Conservation (phyloP, 176 grass and related monocot species). For the Metroxylon sagu region DNA sequence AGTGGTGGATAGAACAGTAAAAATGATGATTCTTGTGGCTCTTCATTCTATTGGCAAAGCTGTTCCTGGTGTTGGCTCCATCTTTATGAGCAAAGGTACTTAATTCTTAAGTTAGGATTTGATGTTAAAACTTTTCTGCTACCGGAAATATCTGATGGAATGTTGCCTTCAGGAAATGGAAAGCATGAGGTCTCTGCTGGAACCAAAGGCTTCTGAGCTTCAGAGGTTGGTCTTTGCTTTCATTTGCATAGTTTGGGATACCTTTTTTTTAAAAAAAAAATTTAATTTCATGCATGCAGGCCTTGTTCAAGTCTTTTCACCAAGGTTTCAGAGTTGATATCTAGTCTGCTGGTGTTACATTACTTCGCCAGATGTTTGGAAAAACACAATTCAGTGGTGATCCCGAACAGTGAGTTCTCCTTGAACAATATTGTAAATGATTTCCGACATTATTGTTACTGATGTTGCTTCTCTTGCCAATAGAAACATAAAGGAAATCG, state of each 20-base stretch:
- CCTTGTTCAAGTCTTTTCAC: constrained; percentile 77
- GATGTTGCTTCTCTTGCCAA: constrained; percentile 1
- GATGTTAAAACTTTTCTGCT: not conserved
- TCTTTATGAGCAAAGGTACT: constrained; percentile 56
- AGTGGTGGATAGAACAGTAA: constrained; percentile 29
- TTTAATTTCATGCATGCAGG: constrained; percentile 37
- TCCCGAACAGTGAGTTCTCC: constrained; percentile 64
- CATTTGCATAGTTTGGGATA: no score
- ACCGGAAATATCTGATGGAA: not conserved
- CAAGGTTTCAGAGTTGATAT: constrained; percentile 86
- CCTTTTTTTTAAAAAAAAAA: constrained; percentile 2
- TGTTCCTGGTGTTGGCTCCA: constrained; percentile 54
- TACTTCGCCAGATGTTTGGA: constrained; percentile 72
- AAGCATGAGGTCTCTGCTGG: constrained; percentile 81
- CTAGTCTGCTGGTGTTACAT: constrained; percentile 82
- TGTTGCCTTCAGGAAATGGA: constrained; percentile 32
- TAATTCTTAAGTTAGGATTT: not conserved
- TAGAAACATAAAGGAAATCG: constrained; percentile 89
- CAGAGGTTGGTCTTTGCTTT: constrained; percentile 46
- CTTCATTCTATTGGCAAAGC: constrained; percentile 44
- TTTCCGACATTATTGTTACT: no score
- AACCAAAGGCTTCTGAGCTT: constrained; percentile 97
- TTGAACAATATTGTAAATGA: no score
- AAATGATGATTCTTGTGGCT: constrained; percentile 75
- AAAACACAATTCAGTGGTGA: constrained; percentile 68